phyloP scores from a whole-genome alignment of 2,329 filamentous ascomycete species.

The Pseudogymnoascus pannorum region DNA sequence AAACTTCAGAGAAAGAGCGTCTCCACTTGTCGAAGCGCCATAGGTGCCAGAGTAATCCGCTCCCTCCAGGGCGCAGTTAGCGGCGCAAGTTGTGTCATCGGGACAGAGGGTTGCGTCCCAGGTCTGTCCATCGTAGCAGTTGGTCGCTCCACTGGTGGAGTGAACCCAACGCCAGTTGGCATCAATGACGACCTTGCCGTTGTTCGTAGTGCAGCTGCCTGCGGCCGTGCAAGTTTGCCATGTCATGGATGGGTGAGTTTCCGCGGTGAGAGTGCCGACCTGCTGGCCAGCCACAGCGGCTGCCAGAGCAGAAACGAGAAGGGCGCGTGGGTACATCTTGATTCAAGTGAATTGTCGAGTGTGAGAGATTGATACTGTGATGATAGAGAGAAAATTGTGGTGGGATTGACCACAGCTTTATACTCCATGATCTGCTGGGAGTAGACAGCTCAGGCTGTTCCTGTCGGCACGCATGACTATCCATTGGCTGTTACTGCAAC shows the following conservation, averaged over 20 bases:
- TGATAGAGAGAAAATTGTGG: not conserved
- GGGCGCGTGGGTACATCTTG: not conserved
- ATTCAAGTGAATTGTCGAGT: not conserved
- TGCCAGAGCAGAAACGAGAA: constrained; percentile 30
- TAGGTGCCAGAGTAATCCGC: constrained; percentile 46
- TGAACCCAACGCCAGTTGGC: constrained; percentile 54
- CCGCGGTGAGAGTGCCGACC: constrained; percentile 38
- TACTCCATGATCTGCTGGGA: not conserved
- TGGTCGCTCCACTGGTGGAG: constrained; percentile 34
- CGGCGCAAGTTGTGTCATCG: constrained; percentile 37
- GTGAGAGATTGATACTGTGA: not conserved
- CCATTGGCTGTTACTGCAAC: not conserved
- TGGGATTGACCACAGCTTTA: not conserved
- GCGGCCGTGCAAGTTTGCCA: constrained; percentile 41
- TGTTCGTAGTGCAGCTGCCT: constrained; percentile 40
- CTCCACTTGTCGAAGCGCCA: constrained; percentile 45
- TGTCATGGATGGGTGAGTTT: constrained; percentile 45
- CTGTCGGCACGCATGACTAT: not conserved
- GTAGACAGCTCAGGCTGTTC: constrained; percentile 3
- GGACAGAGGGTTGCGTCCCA: constrained; percentile 38
- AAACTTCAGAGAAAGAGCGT: constrained; percentile 48
- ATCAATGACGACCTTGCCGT: constrained; percentile 45
- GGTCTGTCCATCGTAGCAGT: constrained; percentile 37
- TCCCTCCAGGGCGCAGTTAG: constrained; percentile 46
- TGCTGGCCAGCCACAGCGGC: constrained; percentile 40